These are phyloP conservation scores for Moniliophthora roreri DNA, from an alignment of 1,284 basidiomycete species.

Conservation along the genomic window DNA sequence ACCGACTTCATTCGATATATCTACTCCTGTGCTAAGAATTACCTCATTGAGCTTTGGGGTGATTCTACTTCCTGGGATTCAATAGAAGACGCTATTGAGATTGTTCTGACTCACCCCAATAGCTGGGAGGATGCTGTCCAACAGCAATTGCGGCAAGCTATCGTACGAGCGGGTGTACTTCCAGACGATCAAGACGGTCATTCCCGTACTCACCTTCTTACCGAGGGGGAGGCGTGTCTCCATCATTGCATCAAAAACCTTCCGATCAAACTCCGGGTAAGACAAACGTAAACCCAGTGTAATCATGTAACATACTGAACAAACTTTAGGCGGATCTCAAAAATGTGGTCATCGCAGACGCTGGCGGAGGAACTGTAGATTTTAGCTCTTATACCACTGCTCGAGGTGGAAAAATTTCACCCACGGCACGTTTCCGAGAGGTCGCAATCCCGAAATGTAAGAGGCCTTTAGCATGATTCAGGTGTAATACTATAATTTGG, in stretches of 20 bases:
- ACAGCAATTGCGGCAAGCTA: conserved; percentile 16
- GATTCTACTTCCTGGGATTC: conserved; percentile 33
- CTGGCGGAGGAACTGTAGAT: conserved; percentile 14
- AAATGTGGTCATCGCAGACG: conserved; percentile 6
- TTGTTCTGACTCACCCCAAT: conserved; percentile 17
- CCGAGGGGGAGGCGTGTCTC: conserved; percentile 36
- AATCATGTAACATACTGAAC: not conserved
- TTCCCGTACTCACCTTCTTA: conserved; percentile 29
- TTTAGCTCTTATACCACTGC: conserved; percentile 15
- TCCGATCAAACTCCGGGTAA: not conserved
- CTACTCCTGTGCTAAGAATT: conserved; percentile 31
- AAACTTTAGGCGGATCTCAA: not conserved
- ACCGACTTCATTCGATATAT: conserved; percentile 44
- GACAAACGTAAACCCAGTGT: not conserved
- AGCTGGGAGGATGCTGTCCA: conserved; percentile 20
- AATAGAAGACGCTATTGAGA: conserved; percentile 20
- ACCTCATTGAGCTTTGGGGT: conserved; percentile 36
- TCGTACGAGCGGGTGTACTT: conserved; percentile 17
- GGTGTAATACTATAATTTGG: not conserved
- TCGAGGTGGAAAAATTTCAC: not conserved
- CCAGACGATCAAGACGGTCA: conserved; percentile 17
- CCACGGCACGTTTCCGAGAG: conserved; percentile 32
- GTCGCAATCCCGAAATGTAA: conserved; percentile 40
- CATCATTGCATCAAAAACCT: conserved; percentile 29
- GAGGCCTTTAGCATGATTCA: conserved; percentile 13